Evolutionary conservation across 805 yeast genomes (phyloP), one percentile per base, ranked within the genome.

Genomic region (Candida rishiriensis): DNA sequence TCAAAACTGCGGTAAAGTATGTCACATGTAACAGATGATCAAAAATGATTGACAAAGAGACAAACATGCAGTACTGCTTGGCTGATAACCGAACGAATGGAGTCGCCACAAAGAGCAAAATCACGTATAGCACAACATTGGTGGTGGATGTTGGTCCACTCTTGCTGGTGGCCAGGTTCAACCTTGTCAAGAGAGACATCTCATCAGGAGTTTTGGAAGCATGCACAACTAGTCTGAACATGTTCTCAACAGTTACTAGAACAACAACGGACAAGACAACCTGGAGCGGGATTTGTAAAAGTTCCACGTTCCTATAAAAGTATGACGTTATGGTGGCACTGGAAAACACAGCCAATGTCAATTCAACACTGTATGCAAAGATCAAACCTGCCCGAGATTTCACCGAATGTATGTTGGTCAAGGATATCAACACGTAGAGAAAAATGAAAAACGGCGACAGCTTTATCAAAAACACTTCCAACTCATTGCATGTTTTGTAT

Each of bases 21-120:
- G 90, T 76, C 39, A 79, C 56, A 51, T 82, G 88, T 33, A 87
- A 64, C 5, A 74, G 44, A 55, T 79, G 84, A 50, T 84, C 87
- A 34, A 82, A 61, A 1, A 77, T 28, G n/a, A 85, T 52, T 0
- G 82, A 73, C 28, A 74, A 41, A 1, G 72, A 52, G 1, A 76
- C 62, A 53, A 78, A 79, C 10, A 71, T 50, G 42, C 79, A 73
- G 36, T 70, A 69, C 41, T 71, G 68, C 39, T 61, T 59, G 6
- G 72, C 64, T 15, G 56, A 33, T 28, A 40, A 39, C 32, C 61
- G 52, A 9, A 68, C 59, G 44, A 61, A 54, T 2, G 68, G 63
- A 33, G 55, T 48, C 1, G 65, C n/a, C 3, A 57, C 42, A 16
- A 45, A 18, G 15, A 66, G 51, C 3, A 64, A 40, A 8, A 35